Conservation (phyloP, 192 early-diverging fungal species). For the Podila epigama region DNA sequence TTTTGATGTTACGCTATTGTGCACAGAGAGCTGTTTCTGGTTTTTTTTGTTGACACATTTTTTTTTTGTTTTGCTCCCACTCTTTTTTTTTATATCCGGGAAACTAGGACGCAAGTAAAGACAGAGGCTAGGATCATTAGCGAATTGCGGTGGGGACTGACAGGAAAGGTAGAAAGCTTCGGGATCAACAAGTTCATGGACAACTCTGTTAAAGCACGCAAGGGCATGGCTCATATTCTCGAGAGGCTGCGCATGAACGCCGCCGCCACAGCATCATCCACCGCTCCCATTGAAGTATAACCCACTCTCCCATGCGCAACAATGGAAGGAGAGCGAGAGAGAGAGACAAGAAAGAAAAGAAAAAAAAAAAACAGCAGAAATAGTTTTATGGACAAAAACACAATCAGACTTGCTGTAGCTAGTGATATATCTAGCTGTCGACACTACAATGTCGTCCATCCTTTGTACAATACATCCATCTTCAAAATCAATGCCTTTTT, state of each 20-base stretch:
- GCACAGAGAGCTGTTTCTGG: neutral
- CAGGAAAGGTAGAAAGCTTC: slow-evolving; percentile 86
- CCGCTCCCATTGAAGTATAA: slow-evolving; percentile 8
- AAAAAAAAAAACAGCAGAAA: too few relatives aligned
- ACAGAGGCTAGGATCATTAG: slow-evolving; percentile 90
- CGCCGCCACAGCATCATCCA: slow-evolving; percentile 8
- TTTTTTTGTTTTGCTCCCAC: neutral
- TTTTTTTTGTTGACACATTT: neutral
- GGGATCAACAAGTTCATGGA: slow-evolving; percentile 87
- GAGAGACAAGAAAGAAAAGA: too few relatives aligned
- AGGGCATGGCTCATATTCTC: slow-evolving; percentile 60
- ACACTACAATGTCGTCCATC: too few relatives aligned
- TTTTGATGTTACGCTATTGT: neutral
- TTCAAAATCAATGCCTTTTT: too few relatives aligned
- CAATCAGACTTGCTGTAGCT: too few relatives aligned
- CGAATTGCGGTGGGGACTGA: slow-evolving; percentile 86
- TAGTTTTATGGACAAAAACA: too few relatives aligned
- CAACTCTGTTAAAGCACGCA: slow-evolving; percentile 68
- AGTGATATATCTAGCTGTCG: too few relatives aligned
- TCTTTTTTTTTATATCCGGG: neutral
- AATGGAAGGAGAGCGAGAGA: too few relatives aligned
- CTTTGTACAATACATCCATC: too few relatives aligned
- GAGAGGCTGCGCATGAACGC: slow-evolving; percentile 58
- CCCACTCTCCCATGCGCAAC: neutral
- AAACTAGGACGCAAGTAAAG: slow-evolving; percentile 68